These are phyloP conservation scores for Sclerotiophoma versabilis DNA, from an alignment of 2,329 filamentous ascomycete species.

Conservation along the genomic window DNA sequence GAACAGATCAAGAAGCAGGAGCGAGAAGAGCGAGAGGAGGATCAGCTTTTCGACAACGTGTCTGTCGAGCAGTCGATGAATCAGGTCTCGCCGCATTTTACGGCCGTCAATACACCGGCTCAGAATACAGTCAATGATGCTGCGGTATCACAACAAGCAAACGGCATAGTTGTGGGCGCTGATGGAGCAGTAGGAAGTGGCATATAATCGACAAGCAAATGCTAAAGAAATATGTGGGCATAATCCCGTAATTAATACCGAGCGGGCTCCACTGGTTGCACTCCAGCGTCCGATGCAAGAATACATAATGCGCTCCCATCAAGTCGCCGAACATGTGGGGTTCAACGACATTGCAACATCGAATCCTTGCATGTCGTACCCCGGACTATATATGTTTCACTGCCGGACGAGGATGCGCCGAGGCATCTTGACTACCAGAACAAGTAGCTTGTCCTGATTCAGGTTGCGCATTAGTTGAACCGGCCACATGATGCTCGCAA, in stretches of 20 bases:
- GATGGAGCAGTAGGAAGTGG: not conserved
- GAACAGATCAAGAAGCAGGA: slow-evolving; percentile 13
- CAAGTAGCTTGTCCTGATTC: slow-evolving; percentile 8
- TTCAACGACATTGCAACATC: slow-evolving; percentile 20
- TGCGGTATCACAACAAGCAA: not conserved
- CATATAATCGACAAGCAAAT: not conserved
- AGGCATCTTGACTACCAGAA: slow-evolving; percentile 1
- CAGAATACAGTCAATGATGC: not conserved
- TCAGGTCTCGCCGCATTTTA: slow-evolving; percentile 9
- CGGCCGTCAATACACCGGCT: slow-evolving; percentile 1
- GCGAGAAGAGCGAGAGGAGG: slow-evolving; percentile 10
- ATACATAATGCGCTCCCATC: not conserved
- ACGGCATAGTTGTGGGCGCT: not conserved
- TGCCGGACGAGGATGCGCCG: not conserved
- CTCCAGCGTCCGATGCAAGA: no score
- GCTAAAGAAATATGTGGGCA: not conserved
- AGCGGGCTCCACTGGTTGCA: no score
- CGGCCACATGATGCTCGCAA: slow-evolving; percentile 2
- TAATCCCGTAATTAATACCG: not conserved
- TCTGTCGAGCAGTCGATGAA: slow-evolving; percentile 8
- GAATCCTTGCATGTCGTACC: slow-evolving; percentile 22
- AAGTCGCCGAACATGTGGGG: not conserved
- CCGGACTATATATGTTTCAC: slow-evolving; percentile 6
- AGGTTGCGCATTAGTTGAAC: not conserved
- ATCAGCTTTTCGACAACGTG: slow-evolving; percentile 4